Evolutionary conservation across 345 rosid species (phyloP), one percentile per base, ranked within the genome.

Genomic region (Sisymbrium irio): DNA sequence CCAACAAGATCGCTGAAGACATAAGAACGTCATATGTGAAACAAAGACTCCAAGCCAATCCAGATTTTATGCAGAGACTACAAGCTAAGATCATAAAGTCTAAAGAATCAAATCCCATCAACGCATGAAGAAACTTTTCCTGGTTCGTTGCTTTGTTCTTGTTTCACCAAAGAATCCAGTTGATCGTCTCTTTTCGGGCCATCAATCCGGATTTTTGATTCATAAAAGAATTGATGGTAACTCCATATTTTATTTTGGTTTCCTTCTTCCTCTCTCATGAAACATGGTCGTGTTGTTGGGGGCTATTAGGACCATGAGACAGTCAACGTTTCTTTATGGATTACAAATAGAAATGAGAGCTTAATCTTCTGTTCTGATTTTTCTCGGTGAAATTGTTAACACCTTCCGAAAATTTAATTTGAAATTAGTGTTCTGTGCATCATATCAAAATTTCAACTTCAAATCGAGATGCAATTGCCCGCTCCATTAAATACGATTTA

Each of bases 21-120:
- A 86, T 87, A 64, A 83, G 96, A 65, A 75, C 88, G 36, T 76
- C 88, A 9, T 88, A 90, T 77, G 86, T 92, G 67, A 95, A 90
- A 82, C 82, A 80, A 60, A 83, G 99, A 54, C 94, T 95, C 27
- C 80, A 80, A 77, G 88, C 87, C 19, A 95, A 88, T 81, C 89
- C 91, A 60, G 91, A 87, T 42, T 95, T 92, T 82, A 88, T 92
- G 97, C 89, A 84, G 72, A 87, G 92, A 82, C 77, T 95, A 77
- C 90, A 51, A 32, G 87, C 86, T 33, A 92, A 90, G 89, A 79
- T 83, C 20, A 66, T 7, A 39, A 87, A 71, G 60, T 77, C 74
- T 66, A 83, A 77, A 82, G 82, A 77, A 69, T 71, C 82, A 39
- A 49, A 27, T 20, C 19, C 88, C 25, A 57, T 76, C 69, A 74